Evolutionary conservation across 1,284 basidiomycete species (phyloP), one percentile per base, ranked within the genome.

Genomic region (Leccinum huronense): DNA sequence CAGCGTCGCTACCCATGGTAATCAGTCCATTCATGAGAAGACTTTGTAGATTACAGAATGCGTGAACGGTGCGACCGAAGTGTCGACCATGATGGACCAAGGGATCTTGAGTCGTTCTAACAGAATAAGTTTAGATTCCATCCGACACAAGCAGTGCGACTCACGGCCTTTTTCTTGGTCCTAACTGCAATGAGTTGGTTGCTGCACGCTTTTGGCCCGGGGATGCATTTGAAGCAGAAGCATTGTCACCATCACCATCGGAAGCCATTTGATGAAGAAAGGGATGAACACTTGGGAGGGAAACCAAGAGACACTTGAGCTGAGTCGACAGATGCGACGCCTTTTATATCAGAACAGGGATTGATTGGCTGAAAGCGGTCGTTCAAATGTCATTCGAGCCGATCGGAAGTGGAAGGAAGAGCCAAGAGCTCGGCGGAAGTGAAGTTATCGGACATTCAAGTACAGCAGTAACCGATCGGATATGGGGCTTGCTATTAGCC

Each of bases 31-130:
- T 56, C 31, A 34, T 4, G 54, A 33, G 30, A 34, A 56, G 54
- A 56, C 31, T 57, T 19, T 58, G 45, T 9, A 19, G n/a, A 19
- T 48, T 48, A 9, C 45, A 48, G 45, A 48, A 48, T 16, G 45
- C 45, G 53, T 65, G 63, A 6, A 67, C 51, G 1, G 56, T 33
- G 14, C 59, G 19, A 8, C 67, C 54, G 10, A 68, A 68, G 31
- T 68, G 67, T 27, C 7, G 19, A 2, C 67, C 53, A 30, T 63
- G 60, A 31, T 67, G 45, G 45, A 48, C 45, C n/a, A 48, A 48
- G 45, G 45, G 45, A 9, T 48, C 45, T 14, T 40, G 38, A 33
- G 57, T 58, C n/a, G 16, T 63, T 27, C 62, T 63, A 40, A 19
- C 5, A 40, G 8, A 23, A 48, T 16, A 23, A 48, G 23, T 23